Conservation (phyloP, 495 filamentous ascomycete genomes). For the Pyrenula aspistea region DNA sequence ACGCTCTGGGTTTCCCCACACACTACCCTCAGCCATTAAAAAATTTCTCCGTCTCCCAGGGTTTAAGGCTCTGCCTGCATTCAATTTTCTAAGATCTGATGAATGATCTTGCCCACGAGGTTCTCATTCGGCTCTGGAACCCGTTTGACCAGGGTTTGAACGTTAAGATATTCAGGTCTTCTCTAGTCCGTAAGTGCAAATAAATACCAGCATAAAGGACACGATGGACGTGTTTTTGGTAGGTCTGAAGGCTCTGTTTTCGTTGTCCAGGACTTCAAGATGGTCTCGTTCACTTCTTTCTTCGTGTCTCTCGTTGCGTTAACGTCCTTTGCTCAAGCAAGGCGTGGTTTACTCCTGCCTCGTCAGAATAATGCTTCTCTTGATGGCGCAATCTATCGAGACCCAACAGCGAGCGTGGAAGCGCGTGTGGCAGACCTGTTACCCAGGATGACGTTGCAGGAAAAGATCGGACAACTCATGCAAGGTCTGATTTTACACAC, state of each 20-base stretch:
- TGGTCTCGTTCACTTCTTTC: not conserved
- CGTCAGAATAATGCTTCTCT: slow-evolving; percentile 4
- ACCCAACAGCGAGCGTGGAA: slow-evolving; percentile 46
- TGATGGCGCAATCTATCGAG: slow-evolving; percentile 37
- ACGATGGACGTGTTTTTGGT: not conserved
- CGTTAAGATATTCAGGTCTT: not conserved
- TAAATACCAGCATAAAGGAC: not conserved
- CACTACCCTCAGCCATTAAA: not conserved
- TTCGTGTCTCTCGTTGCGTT: slow-evolving; percentile 2
- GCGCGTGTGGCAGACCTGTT: slow-evolving; percentile 51
- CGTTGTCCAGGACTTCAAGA: not conserved
- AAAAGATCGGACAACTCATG: slow-evolving; percentile 56
- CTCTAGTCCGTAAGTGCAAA: not conserved
- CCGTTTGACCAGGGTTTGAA: not conserved
- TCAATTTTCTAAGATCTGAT: not conserved
- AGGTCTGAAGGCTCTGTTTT: not conserved
- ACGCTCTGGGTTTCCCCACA: not conserved
- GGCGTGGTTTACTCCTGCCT: not conserved
- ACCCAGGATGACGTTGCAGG: slow-evolving; percentile 55
- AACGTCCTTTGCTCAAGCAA: slow-evolving; percentile 1
- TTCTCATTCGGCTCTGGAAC: not conserved
- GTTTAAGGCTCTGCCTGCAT: not conserved
- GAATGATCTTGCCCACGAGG: not conserved
- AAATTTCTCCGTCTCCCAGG: not conserved
- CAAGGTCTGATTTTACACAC: slow-evolving; percentile 27